Evolutionary conservation across 2,329 filamentous ascomycete species (phyloP).

Genomic region (Penicillium sp.): DNA sequence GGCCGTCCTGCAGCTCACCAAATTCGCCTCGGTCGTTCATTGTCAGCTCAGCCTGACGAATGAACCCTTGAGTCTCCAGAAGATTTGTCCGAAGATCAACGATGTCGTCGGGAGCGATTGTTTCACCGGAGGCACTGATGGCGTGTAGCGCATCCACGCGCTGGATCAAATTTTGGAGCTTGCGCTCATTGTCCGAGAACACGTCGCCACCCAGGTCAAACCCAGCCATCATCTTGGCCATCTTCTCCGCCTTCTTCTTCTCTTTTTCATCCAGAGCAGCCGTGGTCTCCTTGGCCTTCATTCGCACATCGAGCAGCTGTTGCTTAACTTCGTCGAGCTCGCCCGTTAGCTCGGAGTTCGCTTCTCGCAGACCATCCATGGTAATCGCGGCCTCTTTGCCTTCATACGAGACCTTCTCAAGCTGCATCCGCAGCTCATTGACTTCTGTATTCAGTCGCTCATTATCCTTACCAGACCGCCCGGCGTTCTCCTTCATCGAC

Average conservation of each 20-base stretch:
- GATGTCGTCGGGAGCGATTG: slow-evolving; percentile 75
- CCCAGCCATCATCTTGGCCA: slow-evolving; percentile 99
- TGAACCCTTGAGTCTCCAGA: slow-evolving; percentile 83
- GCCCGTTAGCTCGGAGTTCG: slow-evolving; percentile 82
- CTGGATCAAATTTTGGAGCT: slow-evolving; percentile 75
- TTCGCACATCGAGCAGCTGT: slow-evolving; percentile 89
- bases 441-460: slow-evolving; percentile 78
- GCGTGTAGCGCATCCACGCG: slow-evolving; percentile 74
- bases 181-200: slow-evolving; percentile 87
- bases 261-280: slow-evolving; percentile 94
- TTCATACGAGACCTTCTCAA: slow-evolving; percentile 92
- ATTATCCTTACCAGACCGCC: slow-evolving; percentile 79
- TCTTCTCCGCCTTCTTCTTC: slow-evolving; percentile 96
- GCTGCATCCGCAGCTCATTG: slow-evolving; percentile 92
- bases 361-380: slow-evolving; percentile 95
- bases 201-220: slow-evolving; percentile 91
- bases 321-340: slow-evolving; percentile 96
- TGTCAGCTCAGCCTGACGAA: slow-evolving; percentile 85
- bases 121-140: slow-evolving; percentile 68
- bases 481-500: slow-evolving; percentile 78
- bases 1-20: slow-evolving; percentile 57
- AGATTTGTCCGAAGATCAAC: slow-evolving; percentile 69
- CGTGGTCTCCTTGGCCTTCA: slow-evolving; percentile 89
- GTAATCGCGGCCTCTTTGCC: slow-evolving; percentile 95
- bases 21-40: slow-evolving; percentile 63